Evolutionary conservation across 331 rosid species (phyloP).

Genomic region (Acacia pycnantha): DNA sequence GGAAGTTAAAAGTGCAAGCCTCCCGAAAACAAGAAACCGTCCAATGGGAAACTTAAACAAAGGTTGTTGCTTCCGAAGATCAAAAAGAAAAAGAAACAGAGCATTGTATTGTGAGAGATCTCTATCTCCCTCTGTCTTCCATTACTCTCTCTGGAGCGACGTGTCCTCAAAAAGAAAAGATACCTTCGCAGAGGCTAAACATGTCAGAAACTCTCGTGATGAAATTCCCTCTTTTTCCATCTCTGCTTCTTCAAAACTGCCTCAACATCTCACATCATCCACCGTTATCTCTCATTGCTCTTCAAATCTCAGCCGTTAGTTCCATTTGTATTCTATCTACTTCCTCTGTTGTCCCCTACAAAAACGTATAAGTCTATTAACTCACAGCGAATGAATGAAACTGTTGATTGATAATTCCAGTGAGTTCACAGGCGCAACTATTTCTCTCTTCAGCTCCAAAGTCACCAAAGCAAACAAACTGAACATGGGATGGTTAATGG

Average conservation of each 20-base stretch:
- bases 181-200: constrained; percentile 34
- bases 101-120: constrained; percentile 25
- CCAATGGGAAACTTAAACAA: constrained; percentile 41
- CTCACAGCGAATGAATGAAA: background rate
- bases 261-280: background rate
- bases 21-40: background rate
- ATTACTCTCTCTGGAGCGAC: constrained; percentile 61
- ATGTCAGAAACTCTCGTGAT: constrained; percentile 57
- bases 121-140: constrained; percentile 33
- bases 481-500: constrained; percentile 3
- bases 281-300: background rate
- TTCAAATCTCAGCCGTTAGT: background rate
- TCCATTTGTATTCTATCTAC: background rate
- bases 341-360: constrained; percentile 10
- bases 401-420: background rate
- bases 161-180: constrained; percentile 57
- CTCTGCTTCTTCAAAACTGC: background rate
- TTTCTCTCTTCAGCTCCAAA: constrained; percentile 14
- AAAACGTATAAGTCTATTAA: background rate
- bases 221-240: background rate
- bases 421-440: background rate
- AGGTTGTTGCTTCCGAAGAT: background rate
- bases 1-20: constrained; percentile 23
- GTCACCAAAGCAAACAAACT: background rate
- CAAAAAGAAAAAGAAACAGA: background rate